phyloP scores from a whole-genome alignment of 352 stramenopile genomes.

The Phytophthora ramorum region DNA sequence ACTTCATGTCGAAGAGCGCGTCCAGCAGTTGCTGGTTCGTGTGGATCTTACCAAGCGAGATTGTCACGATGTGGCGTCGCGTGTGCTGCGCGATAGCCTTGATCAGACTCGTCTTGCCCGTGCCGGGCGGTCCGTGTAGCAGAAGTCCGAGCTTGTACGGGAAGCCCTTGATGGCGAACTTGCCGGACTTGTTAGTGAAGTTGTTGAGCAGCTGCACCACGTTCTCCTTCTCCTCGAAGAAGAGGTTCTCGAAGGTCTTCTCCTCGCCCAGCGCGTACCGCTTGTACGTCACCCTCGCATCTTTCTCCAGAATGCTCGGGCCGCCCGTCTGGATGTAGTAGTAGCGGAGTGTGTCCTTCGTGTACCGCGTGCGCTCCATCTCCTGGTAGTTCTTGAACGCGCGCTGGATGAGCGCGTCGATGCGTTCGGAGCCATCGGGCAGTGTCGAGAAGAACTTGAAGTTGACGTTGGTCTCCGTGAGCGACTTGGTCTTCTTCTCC shows the following conservation, averaged over 20 bases:
- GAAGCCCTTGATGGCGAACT: conserved; percentile 89
- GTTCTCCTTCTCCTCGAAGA: conserved; percentile 84
- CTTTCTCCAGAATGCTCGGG: conserved; percentile 16
- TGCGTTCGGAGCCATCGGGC: conserved; percentile 42
- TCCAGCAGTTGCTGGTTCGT: conserved; percentile 88
- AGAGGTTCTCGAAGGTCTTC: conserved; percentile 91
- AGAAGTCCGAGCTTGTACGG: conserved; percentile 91
- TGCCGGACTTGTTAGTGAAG: conserved; percentile 72
- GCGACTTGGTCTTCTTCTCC: conserved; percentile 33
- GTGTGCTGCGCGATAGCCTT: conserved; percentile 87
- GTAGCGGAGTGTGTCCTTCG: conserved; percentile 50
- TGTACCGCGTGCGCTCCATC: conserved; percentile 37
- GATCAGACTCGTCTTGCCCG: conserved; percentile 92
- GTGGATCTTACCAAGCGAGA: conserved; percentile 76
- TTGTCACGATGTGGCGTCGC: conserved; percentile 77
- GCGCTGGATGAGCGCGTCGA: conserved; percentile 44
- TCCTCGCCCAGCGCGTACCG: conserved; percentile 84
- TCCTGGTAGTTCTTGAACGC: conserved; percentile 50
- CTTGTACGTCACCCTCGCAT: conserved; percentile 46
- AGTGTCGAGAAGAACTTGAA: conserved; percentile 36
- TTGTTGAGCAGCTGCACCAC: conserved; percentile 80
- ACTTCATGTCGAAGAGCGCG: conserved; percentile 83
- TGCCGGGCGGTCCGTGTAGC: conserved; percentile 88
- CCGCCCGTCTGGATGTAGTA: conserved; percentile 48
- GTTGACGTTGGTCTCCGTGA: conserved; percentile 33